phyloP scores from a whole-genome alignment of 805 yeast genomes.

The Jamesozyma jinghongensis region DNA sequence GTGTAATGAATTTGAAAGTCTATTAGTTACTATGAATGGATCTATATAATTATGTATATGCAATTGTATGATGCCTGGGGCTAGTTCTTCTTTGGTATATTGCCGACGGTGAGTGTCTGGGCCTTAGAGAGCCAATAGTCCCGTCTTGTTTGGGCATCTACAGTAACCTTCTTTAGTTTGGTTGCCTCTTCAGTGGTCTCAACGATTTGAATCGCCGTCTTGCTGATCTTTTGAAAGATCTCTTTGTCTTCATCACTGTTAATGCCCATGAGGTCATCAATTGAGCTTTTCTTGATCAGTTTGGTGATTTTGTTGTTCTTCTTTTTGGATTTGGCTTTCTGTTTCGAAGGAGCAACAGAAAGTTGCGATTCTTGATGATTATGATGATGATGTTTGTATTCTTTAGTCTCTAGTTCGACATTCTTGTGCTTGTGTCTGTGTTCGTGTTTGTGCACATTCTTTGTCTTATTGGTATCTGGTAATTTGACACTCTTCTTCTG shows the following conservation, averaged over 20 bases:
- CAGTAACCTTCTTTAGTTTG: slow-evolving; percentile 13
- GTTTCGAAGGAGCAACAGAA: background rate
- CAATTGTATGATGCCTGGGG: background rate
- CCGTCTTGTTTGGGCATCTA: slow-evolving; percentile 28
- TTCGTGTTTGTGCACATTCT: too few species aligned
- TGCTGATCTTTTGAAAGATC: background rate
- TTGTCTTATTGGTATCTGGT: too few species aligned
- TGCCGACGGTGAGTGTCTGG: slow-evolving; percentile 10
- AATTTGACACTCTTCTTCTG: slow-evolving; percentile 8
- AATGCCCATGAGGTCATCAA: slow-evolving; percentile 4
- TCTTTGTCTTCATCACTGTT: slow-evolving; percentile 16
- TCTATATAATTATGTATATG: background rate
- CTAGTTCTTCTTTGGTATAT: slow-evolving; percentile 2
- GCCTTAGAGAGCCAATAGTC: slow-evolving; percentile 31
- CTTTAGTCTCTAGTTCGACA: slow-evolving; percentile 2
- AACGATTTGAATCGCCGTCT: background rate
- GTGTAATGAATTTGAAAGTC: too few species aligned
- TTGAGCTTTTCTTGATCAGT: too few species aligned
- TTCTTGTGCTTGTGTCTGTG: slow-evolving; percentile 2
- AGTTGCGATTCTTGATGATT: too few species aligned
- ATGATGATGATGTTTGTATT: too few species aligned
- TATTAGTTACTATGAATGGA: background rate
- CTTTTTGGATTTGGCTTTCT: background rate
- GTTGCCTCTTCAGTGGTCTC: background rate
- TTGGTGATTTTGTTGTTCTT: background rate